Percentiles rank a stretch among this genome's conserved stretches.
Conservation (phyloP, 192 early-diverging fungal species). For the Dissophora ornata region DNA sequence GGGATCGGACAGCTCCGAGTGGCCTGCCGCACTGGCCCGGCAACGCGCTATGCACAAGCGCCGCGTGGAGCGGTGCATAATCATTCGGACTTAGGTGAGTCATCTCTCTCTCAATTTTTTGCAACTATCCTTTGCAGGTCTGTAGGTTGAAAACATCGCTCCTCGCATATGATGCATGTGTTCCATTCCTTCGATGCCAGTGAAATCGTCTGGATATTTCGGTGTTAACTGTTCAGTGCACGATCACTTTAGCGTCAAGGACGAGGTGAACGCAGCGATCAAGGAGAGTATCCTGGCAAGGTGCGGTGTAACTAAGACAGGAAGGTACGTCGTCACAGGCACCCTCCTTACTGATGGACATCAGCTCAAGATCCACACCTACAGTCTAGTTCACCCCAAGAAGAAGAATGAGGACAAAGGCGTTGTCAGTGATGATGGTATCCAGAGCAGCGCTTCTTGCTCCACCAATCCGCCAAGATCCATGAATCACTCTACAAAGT, state of each 20-base stretch:
- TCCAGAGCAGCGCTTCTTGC: background rate
- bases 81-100: too few species aligned
- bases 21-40: too few species aligned
- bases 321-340: constrained; percentile 6
- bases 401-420: background rate
- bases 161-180: too few species aligned
- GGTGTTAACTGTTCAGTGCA: too few species aligned
- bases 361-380: constrained; percentile 8
- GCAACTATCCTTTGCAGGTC: too few species aligned
- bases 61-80: too few species aligned
- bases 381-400: constrained; percentile 8
- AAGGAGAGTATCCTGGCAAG: background rate
- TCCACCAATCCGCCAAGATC: background rate
- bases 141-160: too few species aligned
- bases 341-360: constrained; percentile 2
- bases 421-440: background rate
- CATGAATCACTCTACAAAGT: background rate
- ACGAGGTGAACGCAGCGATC: background rate
- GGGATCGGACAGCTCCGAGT: too few species aligned
- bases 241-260: background rate
- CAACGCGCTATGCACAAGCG: too few species aligned
- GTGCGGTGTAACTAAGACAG: background rate
- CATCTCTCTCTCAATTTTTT: too few species aligned
- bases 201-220: too few species aligned
- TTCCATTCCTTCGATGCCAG: too few species aligned